Base-by-base conservation (phyloP, 306 rosid genomes). In the Dicorynia guianensis region DNA sequence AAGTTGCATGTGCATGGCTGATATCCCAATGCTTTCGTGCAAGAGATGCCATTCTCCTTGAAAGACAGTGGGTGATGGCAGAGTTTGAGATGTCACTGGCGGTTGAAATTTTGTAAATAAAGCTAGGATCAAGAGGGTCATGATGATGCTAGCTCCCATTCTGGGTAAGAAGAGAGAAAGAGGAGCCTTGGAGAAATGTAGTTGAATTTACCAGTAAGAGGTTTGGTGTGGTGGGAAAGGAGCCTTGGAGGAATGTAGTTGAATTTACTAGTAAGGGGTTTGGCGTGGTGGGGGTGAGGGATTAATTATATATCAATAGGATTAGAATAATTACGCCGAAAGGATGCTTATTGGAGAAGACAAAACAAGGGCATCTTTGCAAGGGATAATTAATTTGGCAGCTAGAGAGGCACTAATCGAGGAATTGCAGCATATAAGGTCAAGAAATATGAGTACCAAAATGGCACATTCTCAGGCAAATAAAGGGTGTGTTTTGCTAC, bases 1-100 rank as follows among this genome's bases (percentile, higher is more conserved):
- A 46, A 91, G 84, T 71, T 91, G 98, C 96, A 93, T 91, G 92
- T 93, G 98, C 96, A 91, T 91, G 36, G 98, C 88, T 0, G 97
- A 89, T 54, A 93, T 80, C 12, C 97, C 98, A 4, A 87, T 80
- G 84, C 72, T 87, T 4, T 62, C 11, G 11, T 87, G 92, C 75
- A 93, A 48, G 5, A 93, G 78, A 10, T 63, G n/a, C 98, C 98
- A 93, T 65, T 78, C 46, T 4, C 98, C 98, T 53, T 60, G n/a
- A 47, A 64, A 53, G 34, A 67, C 56, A 13, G 53, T 50, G 15
- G 12, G 11, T 50, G 55, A 19, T 34, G 25, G 10, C 14, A 50
- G 50, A 8, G 49, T 8, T 57, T 82, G 84, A 59, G 67, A 56
- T 35, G 54, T 50, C 14, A 50, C 69, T 39, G 11, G 35, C 15